Base-by-base conservation (phyloP, 2,329 filamentous ascomycete species). In the Didymella pomorum region DNA sequence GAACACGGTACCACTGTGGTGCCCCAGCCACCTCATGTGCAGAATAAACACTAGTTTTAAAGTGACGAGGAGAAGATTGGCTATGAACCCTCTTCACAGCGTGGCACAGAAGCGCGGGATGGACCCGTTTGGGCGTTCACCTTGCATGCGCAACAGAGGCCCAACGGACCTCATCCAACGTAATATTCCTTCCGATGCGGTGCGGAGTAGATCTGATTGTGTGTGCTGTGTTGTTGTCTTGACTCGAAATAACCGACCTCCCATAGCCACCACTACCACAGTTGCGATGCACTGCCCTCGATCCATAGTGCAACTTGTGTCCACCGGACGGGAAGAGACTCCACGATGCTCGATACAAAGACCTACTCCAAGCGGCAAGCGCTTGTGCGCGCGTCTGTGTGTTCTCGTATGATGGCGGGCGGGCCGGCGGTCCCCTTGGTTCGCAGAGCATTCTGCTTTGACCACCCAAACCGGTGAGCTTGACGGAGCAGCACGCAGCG, bases 81-180 rank as follows among this genome's bases (percentile, higher is more conserved):
- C 25, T 35, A 23, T 51, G 35, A 28, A 25, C 20, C 8, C 33
- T 48, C 21, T 44, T 21, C 50, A 51, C 12, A n/a, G 43, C 29
- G 52, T 44, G 46, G 46, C 57, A 55, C 58, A 62, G 57, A 58
- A 52, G 63, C 58, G 64, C 63, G 60, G 64, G 58, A 67, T 68
- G 61, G 60, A 63, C 51, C 63, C 64, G 63, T 60, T 66, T 67
- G 64, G 63, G 57, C 57, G 48, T 55, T 45, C 44, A 41, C 58
- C 37, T 52, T 53, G 58, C 58, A 52, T 56, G 37, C 23, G 21
- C 16, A 16, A 35, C 49, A 49, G 33, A 48, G 48, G 47, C 29
- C 49, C 52, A 48, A 39, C 26, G 43, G 44, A 35, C 49, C 45
- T 56, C 29, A 53, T 58, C 53, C 52, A 57, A 58, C 28, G 47